These are phyloP conservation scores for Fusarium illudens DNA, from an alignment of 2,329 filamentous ascomycete genomes.

Conservation along the genomic window DNA sequence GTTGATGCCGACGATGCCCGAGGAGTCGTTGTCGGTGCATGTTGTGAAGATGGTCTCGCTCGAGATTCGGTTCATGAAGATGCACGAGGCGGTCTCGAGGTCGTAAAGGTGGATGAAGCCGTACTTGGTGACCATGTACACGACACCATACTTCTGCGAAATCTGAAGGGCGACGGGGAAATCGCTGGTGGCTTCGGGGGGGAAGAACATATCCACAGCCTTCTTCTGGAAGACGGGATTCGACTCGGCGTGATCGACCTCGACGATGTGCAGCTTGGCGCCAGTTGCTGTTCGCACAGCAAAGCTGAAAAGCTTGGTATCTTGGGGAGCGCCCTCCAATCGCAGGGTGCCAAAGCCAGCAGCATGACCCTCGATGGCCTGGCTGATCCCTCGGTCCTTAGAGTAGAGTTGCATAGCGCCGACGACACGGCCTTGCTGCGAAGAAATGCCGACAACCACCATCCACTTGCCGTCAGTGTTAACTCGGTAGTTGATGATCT, in stretches of 20 bases:
- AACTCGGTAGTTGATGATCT: constrained; percentile 99
- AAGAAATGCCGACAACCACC: constrained; percentile 95
- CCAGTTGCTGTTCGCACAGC: constrained; percentile 89
- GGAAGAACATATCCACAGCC: constrained; percentile 97
- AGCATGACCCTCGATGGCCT: constrained; percentile 96
- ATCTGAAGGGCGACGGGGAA: constrained; percentile 99
- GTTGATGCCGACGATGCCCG: constrained; percentile 94
- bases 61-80: constrained; percentile 99
- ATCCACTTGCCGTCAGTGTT: constrained; percentile 98
- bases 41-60: constrained; percentile 99
- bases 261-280: constrained; percentile 96
- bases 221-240: constrained; percentile 95
- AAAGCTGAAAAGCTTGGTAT: constrained; percentile 97
- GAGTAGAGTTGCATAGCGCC: constrained; percentile 98
- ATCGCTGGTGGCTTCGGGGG: constrained; percentile 92
- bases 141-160: constrained; percentile 93
- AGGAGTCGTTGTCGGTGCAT: constrained; percentile 80
- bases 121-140: constrained; percentile 98
- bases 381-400: constrained; percentile 93
- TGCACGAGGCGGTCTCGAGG: constrained; percentile 91
- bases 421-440: constrained; percentile 90
- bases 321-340: constrained; percentile 86
- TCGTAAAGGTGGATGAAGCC: constrained; percentile 99
- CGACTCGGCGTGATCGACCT: constrained; percentile 90
- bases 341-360: constrained; percentile 91